These are phyloP conservation scores for Thelephora terrestris DNA, from an alignment of 1,284 basidiomycete genomes.

Conservation along the genomic window DNA sequence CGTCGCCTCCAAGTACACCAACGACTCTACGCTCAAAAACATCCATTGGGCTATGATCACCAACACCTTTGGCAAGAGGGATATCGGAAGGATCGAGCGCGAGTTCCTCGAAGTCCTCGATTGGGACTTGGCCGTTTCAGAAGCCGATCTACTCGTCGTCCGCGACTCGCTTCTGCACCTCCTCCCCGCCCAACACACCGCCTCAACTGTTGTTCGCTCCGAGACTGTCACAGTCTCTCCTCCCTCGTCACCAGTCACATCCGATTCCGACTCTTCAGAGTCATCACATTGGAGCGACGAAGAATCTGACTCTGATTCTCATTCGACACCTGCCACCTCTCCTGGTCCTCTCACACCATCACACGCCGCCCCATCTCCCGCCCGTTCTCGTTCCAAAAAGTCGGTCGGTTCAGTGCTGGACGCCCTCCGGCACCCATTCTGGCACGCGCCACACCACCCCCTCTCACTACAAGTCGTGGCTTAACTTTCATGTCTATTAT, in stretches of 20 bases:
- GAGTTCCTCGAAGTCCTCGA: constrained; percentile 70
- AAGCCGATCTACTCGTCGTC: constrained; percentile 53
- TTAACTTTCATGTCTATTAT: too few species aligned
- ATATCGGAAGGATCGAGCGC: constrained; percentile 66
- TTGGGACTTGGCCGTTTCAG: constrained; percentile 53
- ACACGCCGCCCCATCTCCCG: too few species aligned
- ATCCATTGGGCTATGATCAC: constrained; percentile 71
- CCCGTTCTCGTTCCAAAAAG: too few species aligned
- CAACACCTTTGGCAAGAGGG: constrained; percentile 66
- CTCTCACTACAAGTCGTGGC: too few species aligned
- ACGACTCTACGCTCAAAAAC: constrained; percentile 69
- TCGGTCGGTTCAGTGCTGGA: too few species aligned
- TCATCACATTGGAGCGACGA: background rate
- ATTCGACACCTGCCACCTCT: too few species aligned
- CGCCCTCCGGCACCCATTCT: too few species aligned
- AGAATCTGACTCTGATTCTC: background rate
- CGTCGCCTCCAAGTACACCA: constrained; percentile 64
- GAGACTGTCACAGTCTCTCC: background rate
- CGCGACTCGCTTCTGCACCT: constrained; percentile 36
- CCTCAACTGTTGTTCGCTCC: background rate
- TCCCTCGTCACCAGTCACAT: background rate
- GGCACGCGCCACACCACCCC: too few species aligned
- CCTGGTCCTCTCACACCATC: too few species aligned
- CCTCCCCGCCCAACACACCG: constrained; percentile 17
- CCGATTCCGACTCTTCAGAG: background rate